Evolutionary conservation across 331 rosid genomes (phyloP).

Genomic region (Spiraea crenata): DNA sequence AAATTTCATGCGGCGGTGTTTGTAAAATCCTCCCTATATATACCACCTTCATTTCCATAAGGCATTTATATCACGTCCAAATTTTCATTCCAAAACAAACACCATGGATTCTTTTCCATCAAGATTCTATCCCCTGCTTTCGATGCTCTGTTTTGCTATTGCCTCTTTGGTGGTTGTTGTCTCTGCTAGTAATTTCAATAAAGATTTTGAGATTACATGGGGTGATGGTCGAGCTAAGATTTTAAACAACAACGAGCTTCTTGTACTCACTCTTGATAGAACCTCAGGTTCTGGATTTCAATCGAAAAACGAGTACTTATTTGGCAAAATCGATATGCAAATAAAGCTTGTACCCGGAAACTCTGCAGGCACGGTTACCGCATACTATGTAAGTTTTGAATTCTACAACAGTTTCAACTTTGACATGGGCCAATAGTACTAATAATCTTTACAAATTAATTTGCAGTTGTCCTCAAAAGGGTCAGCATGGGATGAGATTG

Average conservation of each 20-base stretch:
- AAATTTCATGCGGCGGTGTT: too few relatives aligned
- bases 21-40: too few relatives aligned
- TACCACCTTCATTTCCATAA: not conserved
- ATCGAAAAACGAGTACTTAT: slow-evolving; percentile 47
- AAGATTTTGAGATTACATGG: slow-evolving; percentile 47
- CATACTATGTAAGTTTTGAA: slow-evolving; percentile 48
- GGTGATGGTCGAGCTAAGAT: slow-evolving; percentile 54
- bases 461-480: slow-evolving; percentile 34
- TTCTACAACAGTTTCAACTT: too few relatives aligned
- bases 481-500: slow-evolving; percentile 33
- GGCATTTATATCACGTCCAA: not conserved
- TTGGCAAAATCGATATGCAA: slow-evolving; percentile 52
- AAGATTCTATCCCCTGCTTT: not conserved
- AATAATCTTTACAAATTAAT: not conserved
- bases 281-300: slow-evolving; percentile 59
- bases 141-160: slow-evolving; percentile 8
- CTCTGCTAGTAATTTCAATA: slow-evolving; percentile 35
- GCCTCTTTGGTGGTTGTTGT: slow-evolving; percentile 1
- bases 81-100: not conserved
- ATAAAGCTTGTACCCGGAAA: slow-evolving; percentile 61
- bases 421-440: too few relatives aligned
- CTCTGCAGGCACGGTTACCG: slow-evolving; percentile 68
- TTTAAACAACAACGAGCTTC: slow-evolving; percentile 39
- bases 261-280: slow-evolving; percentile 45
- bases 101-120: slow-evolving; percentile 29